These are phyloP conservation scores for Adansonia madagascariensis DNA, from an alignment of 441 rosid species.

Conservation along the genomic window DNA sequence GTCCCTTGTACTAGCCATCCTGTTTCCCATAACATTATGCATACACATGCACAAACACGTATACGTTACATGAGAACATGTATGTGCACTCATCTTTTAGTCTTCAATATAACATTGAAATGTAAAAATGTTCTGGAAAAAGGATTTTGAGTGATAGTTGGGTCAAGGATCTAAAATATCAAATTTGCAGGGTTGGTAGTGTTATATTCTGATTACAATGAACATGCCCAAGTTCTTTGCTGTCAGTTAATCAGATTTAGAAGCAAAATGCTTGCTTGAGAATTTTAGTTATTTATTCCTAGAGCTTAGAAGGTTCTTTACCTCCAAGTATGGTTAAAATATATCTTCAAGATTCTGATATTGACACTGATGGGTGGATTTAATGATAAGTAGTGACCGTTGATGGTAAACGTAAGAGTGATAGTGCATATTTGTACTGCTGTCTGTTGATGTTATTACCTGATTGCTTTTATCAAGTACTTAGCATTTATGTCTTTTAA, in stretches of 20 bases:
- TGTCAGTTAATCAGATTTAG: neutral
- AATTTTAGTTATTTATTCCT: neutral
- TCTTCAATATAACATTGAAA: neutral
- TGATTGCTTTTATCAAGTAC: neutral
- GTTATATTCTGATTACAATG: no score
- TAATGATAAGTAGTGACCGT: neutral
- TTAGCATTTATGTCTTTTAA: neutral
- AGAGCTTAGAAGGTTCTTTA: neutral
- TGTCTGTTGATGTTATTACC: neutral
- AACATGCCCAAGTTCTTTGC: neutral
- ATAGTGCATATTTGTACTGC: neutral
- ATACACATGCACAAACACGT: neutral
- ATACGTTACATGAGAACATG: neutral
- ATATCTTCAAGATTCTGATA: neutral
- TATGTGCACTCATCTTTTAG: neutral
- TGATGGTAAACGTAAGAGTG: neutral
- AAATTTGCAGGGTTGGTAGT: no score
- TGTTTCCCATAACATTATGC: neutral
- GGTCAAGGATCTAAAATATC: no score
- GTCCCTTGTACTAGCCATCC: slow-evolving; percentile 4
- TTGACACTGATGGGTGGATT: neutral
- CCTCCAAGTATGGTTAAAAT: neutral
- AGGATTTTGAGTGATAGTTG: neutral
- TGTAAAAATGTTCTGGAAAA: neutral
- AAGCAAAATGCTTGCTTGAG: neutral